phyloP scores from a whole-genome alignment of 2,329 filamentous ascomycete species.

The Cryphonectria carpinicola region DNA sequence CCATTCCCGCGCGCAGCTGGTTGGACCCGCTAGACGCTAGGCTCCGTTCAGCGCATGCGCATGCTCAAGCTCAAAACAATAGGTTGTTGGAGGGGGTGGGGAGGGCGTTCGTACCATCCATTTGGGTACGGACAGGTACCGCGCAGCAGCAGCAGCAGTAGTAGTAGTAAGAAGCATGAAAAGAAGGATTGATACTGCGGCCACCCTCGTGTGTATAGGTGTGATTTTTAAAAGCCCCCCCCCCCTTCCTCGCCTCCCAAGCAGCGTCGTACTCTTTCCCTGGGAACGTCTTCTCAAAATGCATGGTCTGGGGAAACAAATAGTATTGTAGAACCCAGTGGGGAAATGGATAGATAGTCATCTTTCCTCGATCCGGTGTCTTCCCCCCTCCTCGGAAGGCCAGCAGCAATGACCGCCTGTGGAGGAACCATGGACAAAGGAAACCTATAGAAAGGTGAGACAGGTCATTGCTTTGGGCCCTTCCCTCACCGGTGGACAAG shows the following conservation, averaged over 20 bases:
- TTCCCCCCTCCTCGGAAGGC: background rate
- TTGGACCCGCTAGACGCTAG: slow-evolving; percentile 11
- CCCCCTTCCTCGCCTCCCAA: background rate
- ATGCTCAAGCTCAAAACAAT: background rate
- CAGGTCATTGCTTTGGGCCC: background rate
- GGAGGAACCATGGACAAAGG: background rate
- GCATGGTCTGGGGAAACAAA: background rate
- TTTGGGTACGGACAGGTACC: slow-evolving; percentile 8
- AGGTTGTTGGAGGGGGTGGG: background rate
- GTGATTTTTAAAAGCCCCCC: background rate
- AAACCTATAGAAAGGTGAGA: background rate
- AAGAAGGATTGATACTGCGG: background rate
- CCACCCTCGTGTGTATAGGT: background rate
- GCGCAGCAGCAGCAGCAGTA: background rate
- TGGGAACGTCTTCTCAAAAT: background rate
- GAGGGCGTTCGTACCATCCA: background rate
- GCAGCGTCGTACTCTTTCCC: background rate
- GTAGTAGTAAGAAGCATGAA: background rate
- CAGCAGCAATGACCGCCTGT: background rate
- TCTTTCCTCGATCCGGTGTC: background rate
- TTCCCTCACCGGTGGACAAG: background rate
- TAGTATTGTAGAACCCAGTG: background rate
- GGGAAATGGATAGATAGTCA: background rate
- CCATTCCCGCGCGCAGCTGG: slow-evolving; percentile 12
- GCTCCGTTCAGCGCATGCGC: slow-evolving; percentile 3